Evolutionary conservation across 768 basidiomycete genomes (phyloP).

Genomic region (Candolleomyces aberdarensis): DNA sequence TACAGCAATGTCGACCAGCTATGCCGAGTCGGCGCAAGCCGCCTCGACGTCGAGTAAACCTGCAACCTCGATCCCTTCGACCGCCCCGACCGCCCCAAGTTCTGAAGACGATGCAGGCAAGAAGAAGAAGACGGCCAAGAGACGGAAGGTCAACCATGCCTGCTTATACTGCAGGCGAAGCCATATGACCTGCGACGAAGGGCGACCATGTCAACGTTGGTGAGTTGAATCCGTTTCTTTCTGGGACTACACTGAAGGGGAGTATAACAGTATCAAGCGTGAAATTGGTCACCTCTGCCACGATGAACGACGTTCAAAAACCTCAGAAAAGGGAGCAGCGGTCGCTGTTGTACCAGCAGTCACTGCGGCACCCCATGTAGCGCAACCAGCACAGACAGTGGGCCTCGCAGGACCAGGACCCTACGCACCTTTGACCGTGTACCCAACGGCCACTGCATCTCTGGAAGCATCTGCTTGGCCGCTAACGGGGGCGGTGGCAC

Average conservation of each 20-base stretch:
- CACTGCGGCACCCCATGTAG: constrained; percentile 9
- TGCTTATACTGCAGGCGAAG: constrained; percentile 91
- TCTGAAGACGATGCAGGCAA: constrained; percentile 32
- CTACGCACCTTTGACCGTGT: constrained; percentile 45
- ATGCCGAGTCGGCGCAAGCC: constrained; percentile 1
- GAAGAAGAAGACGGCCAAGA: constrained; percentile 56
- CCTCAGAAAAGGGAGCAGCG: constrained; percentile 40
- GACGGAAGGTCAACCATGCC: constrained; percentile 89
- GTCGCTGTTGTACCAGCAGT: constrained; percentile 4
- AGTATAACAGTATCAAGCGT: constrained; percentile 73
- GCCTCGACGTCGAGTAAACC: constrained; percentile 7
- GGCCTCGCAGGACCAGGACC: constrained; percentile 36
- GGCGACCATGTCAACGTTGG: constrained; percentile 91
- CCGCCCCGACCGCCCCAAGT: constrained; percentile 12
- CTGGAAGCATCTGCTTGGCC: constrained; percentile 50
- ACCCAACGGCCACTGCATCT: constrained; percentile 27
- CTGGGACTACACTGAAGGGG: constrained; percentile 10
- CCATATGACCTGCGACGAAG: constrained; percentile 92
- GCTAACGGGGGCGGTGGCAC: constrained; percentile 32
- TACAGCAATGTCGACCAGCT: neutral
- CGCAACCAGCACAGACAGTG: constrained; percentile 7
- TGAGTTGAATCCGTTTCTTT: constrained; percentile 37
- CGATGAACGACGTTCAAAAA: constrained; percentile 71
- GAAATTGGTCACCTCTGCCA: constrained; percentile 95
- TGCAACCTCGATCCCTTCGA: neutral